Base-by-base conservation (phyloP, 2,329 filamentous ascomycete genomes). In the Tolypocladium paradoxum region DNA sequence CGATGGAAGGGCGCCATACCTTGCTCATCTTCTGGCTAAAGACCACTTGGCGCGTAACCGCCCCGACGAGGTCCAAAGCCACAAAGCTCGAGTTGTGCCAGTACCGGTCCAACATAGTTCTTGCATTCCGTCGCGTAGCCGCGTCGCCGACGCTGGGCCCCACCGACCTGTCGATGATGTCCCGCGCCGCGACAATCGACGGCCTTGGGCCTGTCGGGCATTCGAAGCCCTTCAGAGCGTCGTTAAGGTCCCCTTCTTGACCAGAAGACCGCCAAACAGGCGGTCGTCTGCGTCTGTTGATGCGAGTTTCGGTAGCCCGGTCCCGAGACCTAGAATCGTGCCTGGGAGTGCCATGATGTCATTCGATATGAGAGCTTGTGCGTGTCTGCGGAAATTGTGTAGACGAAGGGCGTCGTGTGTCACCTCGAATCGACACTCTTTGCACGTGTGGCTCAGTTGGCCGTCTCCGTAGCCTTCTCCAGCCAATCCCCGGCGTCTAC, bases 301-400 rank as follows among this genome's bases (percentile, higher is more conserved):
- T 29, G 0, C 37, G 37, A 43, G 46, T 2, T 29, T 50, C 0
- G 57, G 57, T 1, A 60, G 22, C 2, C 81, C 82, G 1, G 63
- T 68, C 6, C 69, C 63, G 7, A 70, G 50, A 24, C 76, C 70
- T 7, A 84, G 67, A n/a, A 84, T 66, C 0, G 82, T 86, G 3
- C 83, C 83, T 1, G 79, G 76, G 67, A 87, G 76, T 0, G 81
- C 77, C 6, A 68, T 64, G 31, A 68, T 64, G 31, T 73, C 61
- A 6, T 70, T 58, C 5, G 62, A 57, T 14, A 79, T 57, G 1
- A 81, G 70, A 81, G 69, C 60, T 31, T 74, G 62, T 1, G 79
- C 65, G 56, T 88, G 84, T 33, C 65, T 66, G 48, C 73, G 70
- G 59, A 88, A 85, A 54, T 82, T 84, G 9, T 65, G 70, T 1